Percentiles rank a stretch among this genome's conserved stretches.
Conservation (phyloP, 1,284 basidiomycete species). For the Neolentinus lepideus region DNA sequence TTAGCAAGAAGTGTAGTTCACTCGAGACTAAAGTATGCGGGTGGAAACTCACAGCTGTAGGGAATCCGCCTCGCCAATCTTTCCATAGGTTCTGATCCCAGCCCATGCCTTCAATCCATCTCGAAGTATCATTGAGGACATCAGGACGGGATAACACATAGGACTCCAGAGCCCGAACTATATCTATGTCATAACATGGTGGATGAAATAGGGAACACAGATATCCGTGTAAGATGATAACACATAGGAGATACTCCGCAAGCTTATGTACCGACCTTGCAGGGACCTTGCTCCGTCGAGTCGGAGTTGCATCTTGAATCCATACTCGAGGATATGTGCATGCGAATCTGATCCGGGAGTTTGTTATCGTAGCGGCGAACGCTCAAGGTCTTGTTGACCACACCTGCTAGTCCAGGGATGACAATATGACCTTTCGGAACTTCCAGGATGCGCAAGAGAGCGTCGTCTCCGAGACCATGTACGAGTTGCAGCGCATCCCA, state of each 20-base stretch:
- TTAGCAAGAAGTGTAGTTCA: not conserved
- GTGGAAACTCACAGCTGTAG: constrained; percentile 56
- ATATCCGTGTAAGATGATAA: not conserved
- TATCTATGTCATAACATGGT: constrained; percentile 32
- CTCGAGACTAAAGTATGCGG: not conserved
- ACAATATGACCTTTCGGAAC: constrained; percentile 41
- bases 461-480: not conserved
- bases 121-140: constrained; percentile 39
- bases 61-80: constrained; percentile 50
- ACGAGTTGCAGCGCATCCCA: constrained; percentile 22
- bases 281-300: constrained; percentile 55
- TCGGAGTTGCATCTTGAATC: constrained; percentile 59
- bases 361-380: not conserved
- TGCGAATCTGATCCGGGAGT: constrained; percentile 56
- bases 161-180: constrained; percentile 52
- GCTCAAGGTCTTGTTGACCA: not conserved
- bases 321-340: constrained; percentile 68
- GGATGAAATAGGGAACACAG: not conserved
- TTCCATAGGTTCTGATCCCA: constrained; percentile 90
- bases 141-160: constrained; percentile 57
- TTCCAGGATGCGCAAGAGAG: constrained; percentile 29
- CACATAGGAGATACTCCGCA: not conserved
- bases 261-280: constrained; percentile 33
- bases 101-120: constrained; percentile 83
- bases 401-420: constrained; percentile 67